Evolutionary conservation across 1,284 basidiomycete genomes (phyloP).

Genomic region (Irpex sp.): DNA sequence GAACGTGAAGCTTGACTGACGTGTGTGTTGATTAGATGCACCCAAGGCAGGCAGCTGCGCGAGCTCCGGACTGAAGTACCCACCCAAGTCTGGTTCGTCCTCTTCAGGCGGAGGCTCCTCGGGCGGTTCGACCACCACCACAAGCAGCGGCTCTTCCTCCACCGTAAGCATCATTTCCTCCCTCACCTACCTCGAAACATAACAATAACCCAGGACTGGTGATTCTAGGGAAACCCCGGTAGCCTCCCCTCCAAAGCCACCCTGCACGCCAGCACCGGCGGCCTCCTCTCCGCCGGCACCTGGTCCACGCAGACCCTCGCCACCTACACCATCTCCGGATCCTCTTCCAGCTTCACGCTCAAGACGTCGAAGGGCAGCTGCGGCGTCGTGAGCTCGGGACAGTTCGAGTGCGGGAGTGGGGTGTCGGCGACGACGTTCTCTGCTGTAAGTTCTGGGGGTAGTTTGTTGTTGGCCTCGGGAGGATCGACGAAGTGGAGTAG

Average conservation of each 20-base stretch:
- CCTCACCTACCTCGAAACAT: too few species aligned
- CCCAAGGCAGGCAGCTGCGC: slow-evolving; percentile 50
- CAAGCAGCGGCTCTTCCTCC: slow-evolving; percentile 7
- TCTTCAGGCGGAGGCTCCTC: slow-evolving; percentile 25
- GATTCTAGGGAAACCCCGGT: slow-evolving; percentile 16
- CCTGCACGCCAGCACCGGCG: slow-evolving; percentile 32
- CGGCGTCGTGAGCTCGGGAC: slow-evolving; percentile 27
- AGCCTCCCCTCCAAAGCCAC: slow-evolving; percentile 41
- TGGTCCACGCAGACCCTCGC: slow-evolving; percentile 37
- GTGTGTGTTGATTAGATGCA: slow-evolving; percentile 45
- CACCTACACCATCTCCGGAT: slow-evolving; percentile 31
- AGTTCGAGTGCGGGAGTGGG: slow-evolving; percentile 33
- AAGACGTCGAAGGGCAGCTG: slow-evolving; percentile 37
- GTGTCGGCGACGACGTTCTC: slow-evolving; percentile 45
- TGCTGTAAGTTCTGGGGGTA: slow-evolving; percentile 47
- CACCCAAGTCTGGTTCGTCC: slow-evolving; percentile 38
- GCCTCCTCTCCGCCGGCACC: slow-evolving; percentile 33
- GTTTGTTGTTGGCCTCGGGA: slow-evolving; percentile 44
- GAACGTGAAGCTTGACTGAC: background rate
- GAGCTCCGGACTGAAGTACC: slow-evolving; percentile 59
- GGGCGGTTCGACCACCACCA: slow-evolving; percentile 6
- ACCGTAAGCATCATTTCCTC: background rate
- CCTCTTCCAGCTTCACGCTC: slow-evolving; percentile 33
- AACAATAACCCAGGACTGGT: background rate
- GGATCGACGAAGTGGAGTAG: slow-evolving; percentile 53